These are phyloP conservation scores for Fusarium sp. DNA, from an alignment of 2,329 filamentous ascomycete genomes.

Conservation along the genomic window DNA sequence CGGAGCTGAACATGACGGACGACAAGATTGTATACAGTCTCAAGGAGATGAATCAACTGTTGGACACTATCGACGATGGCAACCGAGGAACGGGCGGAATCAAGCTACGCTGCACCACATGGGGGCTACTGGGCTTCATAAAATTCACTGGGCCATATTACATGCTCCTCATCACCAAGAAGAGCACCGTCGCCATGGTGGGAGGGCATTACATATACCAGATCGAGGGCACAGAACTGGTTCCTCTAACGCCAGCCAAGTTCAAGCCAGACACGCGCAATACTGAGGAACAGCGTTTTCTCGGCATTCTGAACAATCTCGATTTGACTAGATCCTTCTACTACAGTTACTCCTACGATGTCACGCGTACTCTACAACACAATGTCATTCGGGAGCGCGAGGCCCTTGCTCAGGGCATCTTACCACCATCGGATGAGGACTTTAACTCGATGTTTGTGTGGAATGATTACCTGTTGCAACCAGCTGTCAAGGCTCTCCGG, in stretches of 20 bases:
- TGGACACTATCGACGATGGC: slow-evolving; percentile 94
- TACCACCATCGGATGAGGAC: slow-evolving; percentile 69
- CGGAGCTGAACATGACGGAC: slow-evolving; percentile 85
- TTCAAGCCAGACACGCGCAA: slow-evolving; percentile 83
- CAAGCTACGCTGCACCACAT: slow-evolving; percentile 88
- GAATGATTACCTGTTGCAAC: slow-evolving; percentile 90
- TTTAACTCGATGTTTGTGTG: slow-evolving; percentile 98
- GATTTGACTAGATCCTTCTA: slow-evolving; percentile 95
- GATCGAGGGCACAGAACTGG: slow-evolving; percentile 91
- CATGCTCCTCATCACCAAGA: slow-evolving; percentile 96
- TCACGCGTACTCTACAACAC: slow-evolving; percentile 90
- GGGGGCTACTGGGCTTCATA: slow-evolving; percentile 95
- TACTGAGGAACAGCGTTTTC: slow-evolving; percentile 88
- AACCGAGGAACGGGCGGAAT: slow-evolving; percentile 92
- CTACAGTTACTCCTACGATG: slow-evolving; percentile 98
- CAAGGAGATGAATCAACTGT: slow-evolving; percentile 90
- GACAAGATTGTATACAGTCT: slow-evolving; percentile 96
- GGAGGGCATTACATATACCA: slow-evolving; percentile 97
- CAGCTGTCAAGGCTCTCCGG: slow-evolving; percentile 75
- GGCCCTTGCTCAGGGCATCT: slow-evolving; percentile 73
- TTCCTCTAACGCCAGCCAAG: slow-evolving; percentile 83
- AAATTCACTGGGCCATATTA: slow-evolving; percentile 96
- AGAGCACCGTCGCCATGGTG: slow-evolving; percentile 94
- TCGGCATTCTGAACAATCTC: slow-evolving; percentile 89
- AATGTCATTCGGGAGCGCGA: slow-evolving; percentile 87